Conservation (phyloP, 225 moss, liverwort and hornwort genomes). For the Climacium dendroides region DNA sequence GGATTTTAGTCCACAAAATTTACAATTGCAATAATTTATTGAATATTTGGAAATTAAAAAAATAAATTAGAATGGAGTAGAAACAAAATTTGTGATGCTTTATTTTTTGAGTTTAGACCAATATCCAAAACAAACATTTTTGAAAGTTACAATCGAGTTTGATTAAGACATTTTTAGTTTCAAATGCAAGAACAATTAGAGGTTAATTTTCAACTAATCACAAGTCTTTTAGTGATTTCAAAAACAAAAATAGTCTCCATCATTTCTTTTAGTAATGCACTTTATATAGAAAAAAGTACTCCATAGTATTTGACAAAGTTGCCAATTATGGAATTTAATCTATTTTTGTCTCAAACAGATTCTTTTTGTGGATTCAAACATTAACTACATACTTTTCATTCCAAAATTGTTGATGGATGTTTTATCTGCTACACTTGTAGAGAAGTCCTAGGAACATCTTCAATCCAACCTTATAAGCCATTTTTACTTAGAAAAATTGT, state of each 20-base stretch:
- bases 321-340: too few relatives aligned
- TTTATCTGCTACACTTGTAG: not conserved
- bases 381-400: not conserved
- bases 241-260: fast-evolving
- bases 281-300: too few relatives aligned
- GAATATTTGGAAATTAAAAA: not conserved
- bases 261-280: not conserved
- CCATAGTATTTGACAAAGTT: not conserved
- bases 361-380: fast-evolving
- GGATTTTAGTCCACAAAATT: fast-evolving
- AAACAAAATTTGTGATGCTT: fast-evolving
- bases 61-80: not conserved
- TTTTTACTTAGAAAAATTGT: fast-evolving
- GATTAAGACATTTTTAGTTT: fast-evolving
- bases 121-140: fast-evolving
- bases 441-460: not conserved
- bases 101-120: not conserved
- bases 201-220: not conserved
- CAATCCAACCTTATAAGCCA: fast-evolving
- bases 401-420: not conserved
- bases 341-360: too few relatives aligned
- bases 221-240: not conserved
- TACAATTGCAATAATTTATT: not conserved
- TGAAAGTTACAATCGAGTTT: not conserved
- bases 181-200: fast-evolving